Evolutionary conservation across 2,329 filamentous ascomycete genomes (phyloP).

Genomic region (Kalaharituber pfeilii): DNA sequence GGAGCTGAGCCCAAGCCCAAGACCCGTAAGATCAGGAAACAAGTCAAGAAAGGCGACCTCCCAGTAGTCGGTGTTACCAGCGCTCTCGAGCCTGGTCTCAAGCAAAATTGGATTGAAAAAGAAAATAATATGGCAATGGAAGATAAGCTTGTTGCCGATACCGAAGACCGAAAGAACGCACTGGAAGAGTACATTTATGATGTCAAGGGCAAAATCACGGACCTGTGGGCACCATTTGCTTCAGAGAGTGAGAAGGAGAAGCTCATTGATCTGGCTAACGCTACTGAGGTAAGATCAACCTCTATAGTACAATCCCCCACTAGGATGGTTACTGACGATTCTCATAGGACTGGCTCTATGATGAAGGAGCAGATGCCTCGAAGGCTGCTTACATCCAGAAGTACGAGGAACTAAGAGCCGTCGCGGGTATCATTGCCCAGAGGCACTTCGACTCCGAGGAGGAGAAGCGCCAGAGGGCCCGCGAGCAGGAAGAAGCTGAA

Average conservation of each 20-base stretch:
- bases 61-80: constrained; percentile 70
- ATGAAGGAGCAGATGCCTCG: constrained; percentile 83
- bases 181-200: constrained; percentile 97
- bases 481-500: constrained; percentile 28
- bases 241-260: constrained; percentile 84
- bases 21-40: constrained; percentile 96
- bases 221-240: constrained; percentile 73
- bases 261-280: constrained; percentile 65
- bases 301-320: neutral
- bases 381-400: constrained; percentile 91
- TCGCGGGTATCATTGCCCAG: constrained; percentile 81
- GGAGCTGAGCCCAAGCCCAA: constrained; percentile 47
- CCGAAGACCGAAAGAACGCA: constrained; percentile 99
- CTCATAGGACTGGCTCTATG: constrained; percentile 85
- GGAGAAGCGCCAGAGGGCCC: constrained; percentile 50
- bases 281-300: constrained; percentile 56
- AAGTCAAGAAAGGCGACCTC: constrained; percentile 91
- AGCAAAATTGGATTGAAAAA: constrained; percentile 55
- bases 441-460: constrained; percentile 91
- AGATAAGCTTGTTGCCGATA: constrained; percentile 95
- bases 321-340: neutral
- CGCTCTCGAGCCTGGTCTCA: constrained; percentile 52
- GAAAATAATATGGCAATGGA: constrained; percentile 89
- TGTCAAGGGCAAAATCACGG: constrained; percentile 84
- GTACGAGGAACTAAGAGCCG: constrained; percentile 82